These are phyloP conservation scores for Echria macrotheca DNA, from an alignment of 495 filamentous ascomycete species.

Conservation along the genomic window DNA sequence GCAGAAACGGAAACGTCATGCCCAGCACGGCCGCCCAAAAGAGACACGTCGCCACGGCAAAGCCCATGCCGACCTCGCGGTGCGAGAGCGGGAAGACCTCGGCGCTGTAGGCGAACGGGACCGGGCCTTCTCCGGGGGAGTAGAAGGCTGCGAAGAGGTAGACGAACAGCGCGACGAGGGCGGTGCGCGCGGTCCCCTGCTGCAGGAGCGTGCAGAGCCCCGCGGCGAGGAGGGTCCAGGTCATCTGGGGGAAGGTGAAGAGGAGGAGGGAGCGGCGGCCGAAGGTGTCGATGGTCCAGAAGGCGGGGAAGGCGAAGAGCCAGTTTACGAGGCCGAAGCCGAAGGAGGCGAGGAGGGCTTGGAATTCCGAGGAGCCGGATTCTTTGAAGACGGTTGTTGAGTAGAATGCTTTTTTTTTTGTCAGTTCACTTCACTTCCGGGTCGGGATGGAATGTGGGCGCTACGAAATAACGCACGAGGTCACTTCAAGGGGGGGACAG, in stretches of 20 bases:
- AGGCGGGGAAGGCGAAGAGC: conserved; percentile 75
- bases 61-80: conserved; percentile 69
- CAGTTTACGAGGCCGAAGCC: conserved; percentile 82
- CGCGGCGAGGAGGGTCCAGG: conserved; percentile 67
- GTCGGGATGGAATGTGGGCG: too few relatives aligned
- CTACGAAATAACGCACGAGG: too few relatives aligned
- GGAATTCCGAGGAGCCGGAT: conserved; percentile 50
- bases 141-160: conserved; percentile 71
- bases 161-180: conserved; percentile 62
- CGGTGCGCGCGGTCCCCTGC: conserved; percentile 48
- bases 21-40: conserved; percentile 62
- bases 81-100: conserved; percentile 74
- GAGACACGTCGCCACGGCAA: conserved; percentile 63
- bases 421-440: too few relatives aligned
- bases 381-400: conserved; percentile 65
- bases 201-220: conserved; percentile 64
- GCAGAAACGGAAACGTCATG: conserved; percentile 60
- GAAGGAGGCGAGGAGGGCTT: conserved; percentile 65
- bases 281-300: conserved; percentile 82
- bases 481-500: too few relatives aligned
- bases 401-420: too few relatives aligned
- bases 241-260: conserved; percentile 84
- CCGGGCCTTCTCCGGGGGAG: conserved; percentile 74
- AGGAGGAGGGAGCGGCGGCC: conserved; percentile 71
- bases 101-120: conserved; percentile 75